Conservation (phyloP, 306 rosid species). For the Prinsepia uniflora region DNA sequence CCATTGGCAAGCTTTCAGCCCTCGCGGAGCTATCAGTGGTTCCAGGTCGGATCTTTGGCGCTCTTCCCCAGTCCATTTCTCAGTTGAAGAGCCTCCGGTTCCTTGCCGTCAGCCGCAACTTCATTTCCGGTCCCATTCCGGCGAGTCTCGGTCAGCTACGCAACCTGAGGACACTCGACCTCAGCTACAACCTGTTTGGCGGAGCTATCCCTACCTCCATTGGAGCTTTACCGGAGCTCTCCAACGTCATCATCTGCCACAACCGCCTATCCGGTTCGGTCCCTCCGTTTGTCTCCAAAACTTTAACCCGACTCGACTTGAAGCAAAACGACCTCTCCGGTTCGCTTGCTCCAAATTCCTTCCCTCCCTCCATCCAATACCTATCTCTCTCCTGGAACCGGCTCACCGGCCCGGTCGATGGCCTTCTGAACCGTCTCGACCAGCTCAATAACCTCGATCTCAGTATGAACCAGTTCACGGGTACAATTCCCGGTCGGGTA, state of each 20-base stretch:
- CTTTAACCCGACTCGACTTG: slow-evolving; percentile 69
- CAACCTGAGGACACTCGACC: slow-evolving; percentile 64
- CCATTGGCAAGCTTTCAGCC: slow-evolving; percentile 70
- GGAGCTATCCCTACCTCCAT: slow-evolving; percentile 68
- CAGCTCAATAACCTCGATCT: slow-evolving; percentile 77
- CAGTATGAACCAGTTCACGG: slow-evolving; percentile 73
- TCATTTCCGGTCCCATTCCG: slow-evolving; percentile 80
- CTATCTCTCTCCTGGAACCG: slow-evolving; percentile 83
- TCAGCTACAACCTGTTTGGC: slow-evolving; percentile 75
- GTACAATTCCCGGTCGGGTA: slow-evolving; percentile 59
- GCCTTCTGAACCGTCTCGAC: slow-evolving; percentile 48
- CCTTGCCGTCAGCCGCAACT: slow-evolving; percentile 77
- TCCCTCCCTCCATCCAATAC: slow-evolving; percentile 75
- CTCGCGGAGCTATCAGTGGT: slow-evolving; percentile 81
- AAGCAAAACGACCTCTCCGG: slow-evolving; percentile 84
- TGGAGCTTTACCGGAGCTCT: slow-evolving; percentile 57
- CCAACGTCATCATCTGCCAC: slow-evolving; percentile 82
- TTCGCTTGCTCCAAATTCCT: slow-evolving; percentile 47
- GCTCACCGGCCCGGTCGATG: slow-evolving; percentile 63
- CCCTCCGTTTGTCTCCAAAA: slow-evolving; percentile 63
- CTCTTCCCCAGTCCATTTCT: slow-evolving; percentile 52
- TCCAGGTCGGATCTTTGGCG: slow-evolving; percentile 76
- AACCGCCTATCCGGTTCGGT: slow-evolving; percentile 68
- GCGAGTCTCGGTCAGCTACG: slow-evolving; percentile 45
- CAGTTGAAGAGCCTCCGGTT: slow-evolving; percentile 63